Evolutionary conservation across 2,329 filamentous ascomycete species (phyloP).

Genomic region (Penicillium brevicompactum): DNA sequence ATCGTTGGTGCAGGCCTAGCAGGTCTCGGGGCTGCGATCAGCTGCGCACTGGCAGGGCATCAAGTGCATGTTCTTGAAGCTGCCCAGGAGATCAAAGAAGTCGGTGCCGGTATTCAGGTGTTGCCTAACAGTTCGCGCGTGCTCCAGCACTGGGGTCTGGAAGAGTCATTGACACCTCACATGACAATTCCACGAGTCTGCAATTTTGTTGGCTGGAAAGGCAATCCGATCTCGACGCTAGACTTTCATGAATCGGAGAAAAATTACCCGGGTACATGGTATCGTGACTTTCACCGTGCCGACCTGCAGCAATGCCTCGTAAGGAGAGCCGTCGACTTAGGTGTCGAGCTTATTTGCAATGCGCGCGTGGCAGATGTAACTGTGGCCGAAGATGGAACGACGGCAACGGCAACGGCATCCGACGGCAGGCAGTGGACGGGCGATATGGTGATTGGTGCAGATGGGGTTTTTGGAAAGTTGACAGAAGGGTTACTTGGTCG

Average conservation of each 20-base stretch:
- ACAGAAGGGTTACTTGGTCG: slow-evolving; percentile 50
- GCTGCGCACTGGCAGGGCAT: slow-evolving; percentile 29
- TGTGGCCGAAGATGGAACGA: slow-evolving; percentile 33
- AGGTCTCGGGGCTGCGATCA: slow-evolving; percentile 30
- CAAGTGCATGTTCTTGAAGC: slow-evolving; percentile 28
- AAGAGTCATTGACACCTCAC: slow-evolving; percentile 40
- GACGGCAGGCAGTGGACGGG: slow-evolving; percentile 28
- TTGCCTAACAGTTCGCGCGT: slow-evolving; percentile 43
- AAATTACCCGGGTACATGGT: slow-evolving; percentile 42
- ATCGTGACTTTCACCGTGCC: slow-evolving; percentile 59
- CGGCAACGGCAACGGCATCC: slow-evolving; percentile 38
- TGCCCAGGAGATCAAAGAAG: slow-evolving; percentile 27
- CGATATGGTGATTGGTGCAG: slow-evolving; percentile 30
- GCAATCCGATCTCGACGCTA: slow-evolving; percentile 51
- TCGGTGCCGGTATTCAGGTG: slow-evolving; percentile 33
- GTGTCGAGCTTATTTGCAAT: slow-evolving; percentile 49
- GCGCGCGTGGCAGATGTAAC: slow-evolving; percentile 48
- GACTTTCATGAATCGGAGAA: slow-evolving; percentile 48
- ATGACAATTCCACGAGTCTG: slow-evolving; percentile 47
- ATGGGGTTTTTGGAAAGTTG: slow-evolving; percentile 34
- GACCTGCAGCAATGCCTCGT: slow-evolving; percentile 54
- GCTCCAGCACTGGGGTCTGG: slow-evolving; percentile 44
- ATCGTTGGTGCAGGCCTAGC: slow-evolving; percentile 30
- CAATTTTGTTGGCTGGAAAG: slow-evolving; percentile 59
- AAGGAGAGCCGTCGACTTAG: slow-evolving; percentile 51